Conservation (phyloP, 2,329 filamentous ascomycete species). For the Talaromyces sp. region DNA sequence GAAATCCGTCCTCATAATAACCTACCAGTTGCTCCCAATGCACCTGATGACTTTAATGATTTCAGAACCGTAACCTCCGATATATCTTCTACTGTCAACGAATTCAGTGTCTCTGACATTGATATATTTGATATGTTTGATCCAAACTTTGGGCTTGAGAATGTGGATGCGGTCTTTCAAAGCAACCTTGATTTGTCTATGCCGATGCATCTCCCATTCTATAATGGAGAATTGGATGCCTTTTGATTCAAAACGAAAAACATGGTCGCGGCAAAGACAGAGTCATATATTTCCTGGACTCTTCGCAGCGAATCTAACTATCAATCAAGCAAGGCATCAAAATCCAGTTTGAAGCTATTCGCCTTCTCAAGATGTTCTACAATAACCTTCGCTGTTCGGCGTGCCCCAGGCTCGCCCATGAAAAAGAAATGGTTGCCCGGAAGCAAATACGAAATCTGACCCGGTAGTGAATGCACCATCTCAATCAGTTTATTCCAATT, state of each 20-base stretch:
- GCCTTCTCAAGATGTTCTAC: constrained; percentile 1
- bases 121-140: constrained; percentile 13
- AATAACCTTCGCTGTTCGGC: constrained; percentile 18
- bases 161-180: constrained; percentile 9
- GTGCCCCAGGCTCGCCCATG: constrained; percentile 22
- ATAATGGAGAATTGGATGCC: neutral
- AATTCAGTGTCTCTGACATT: neutral
- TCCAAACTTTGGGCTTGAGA: constrained; percentile 3
- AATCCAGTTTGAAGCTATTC: neutral
- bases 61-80: neutral
- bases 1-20: neutral
- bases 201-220: neutral
- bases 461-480: constrained; percentile 14
- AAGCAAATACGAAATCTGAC: constrained; percentile 9
- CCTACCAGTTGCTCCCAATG: neutral
- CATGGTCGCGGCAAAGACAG: neutral
- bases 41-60: neutral
- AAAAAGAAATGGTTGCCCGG: constrained; percentile 26
- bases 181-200: constrained; percentile 9
- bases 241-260: neutral
- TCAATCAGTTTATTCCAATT: constrained; percentile 11
- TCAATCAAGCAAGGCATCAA: constrained; percentile 2
- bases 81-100: neutral
- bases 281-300: neutral
- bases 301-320: neutral